A percentile compares a stretch with the other conserved stretches of the same genome.
phyloP scores from a whole-genome alignment of 352 stramenopile species.

The Phytophthora brassicae region DNA sequence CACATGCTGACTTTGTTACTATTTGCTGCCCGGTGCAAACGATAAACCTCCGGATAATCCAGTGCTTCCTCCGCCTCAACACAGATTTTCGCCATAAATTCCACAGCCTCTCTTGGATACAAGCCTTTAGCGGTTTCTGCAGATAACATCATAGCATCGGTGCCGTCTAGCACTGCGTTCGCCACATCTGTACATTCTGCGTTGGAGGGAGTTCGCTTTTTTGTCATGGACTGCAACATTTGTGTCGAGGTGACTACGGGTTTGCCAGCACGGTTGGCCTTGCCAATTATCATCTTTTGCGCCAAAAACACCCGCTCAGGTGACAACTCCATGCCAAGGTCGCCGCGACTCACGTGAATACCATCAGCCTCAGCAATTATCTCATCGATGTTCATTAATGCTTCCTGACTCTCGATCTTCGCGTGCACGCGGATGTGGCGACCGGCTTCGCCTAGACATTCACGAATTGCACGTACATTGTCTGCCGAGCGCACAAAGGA shows the following conservation, averaged over 20 bases:
- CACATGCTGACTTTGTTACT: conserved; percentile 60
- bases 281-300: conserved; percentile 99
- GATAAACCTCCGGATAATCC: conserved; percentile 76
- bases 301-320: conserved; percentile 98
- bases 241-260: conserved; percentile 97
- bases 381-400: conserved; percentile 95
- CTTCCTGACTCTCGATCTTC: conserved; percentile 99
- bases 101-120: conserved; percentile 94
- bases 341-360: conserved; percentile 98
- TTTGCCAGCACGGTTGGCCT: conserved; percentile 96
- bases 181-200: conserved; percentile 99
- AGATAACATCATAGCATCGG: conserved; percentile 99
- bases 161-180: conserved; percentile 99
- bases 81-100: conserved; percentile 94
- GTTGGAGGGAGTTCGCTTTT: conserved; percentile 96
- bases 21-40: conserved; percentile 46
- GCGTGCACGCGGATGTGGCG: conserved; percentile 95
- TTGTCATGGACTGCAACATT: conserved; percentile 99
- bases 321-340: conserved; percentile 99
- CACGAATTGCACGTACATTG: conserved; percentile 92
- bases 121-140: conserved; percentile 98
- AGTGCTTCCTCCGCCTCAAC: conserved; percentile 88
- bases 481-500: conserved; percentile 98
- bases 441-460: conserved; percentile 81
- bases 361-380: conserved; percentile 98